Base-by-base conservation (phyloP, 805 yeast species). In the Zygotorulaspora chibaensis region DNA sequence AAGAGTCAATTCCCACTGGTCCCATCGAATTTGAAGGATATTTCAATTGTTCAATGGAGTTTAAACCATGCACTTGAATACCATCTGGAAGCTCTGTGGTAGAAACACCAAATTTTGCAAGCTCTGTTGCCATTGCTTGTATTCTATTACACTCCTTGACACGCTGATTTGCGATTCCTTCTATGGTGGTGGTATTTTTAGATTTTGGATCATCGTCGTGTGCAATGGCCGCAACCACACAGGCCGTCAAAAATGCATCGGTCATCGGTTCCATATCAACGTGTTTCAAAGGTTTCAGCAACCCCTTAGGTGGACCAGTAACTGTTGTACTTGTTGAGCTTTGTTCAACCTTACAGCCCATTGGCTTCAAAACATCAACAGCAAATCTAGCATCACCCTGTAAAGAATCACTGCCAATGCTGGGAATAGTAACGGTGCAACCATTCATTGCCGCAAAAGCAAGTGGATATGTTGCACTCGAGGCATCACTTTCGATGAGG, bases 221-320 rank as follows among this genome's bases (percentile, higher is more conserved):
- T 3, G 96, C 96, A 35, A 86, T 77, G n/a, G 99, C 96, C 28
- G 98, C 99, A 15, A 89, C 95, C 10, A 93, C 97, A 43, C 95
- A 80, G 0, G 99, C 99, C 12, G 99, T 93, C 59, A 93, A 73
- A 65, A 93, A 93, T 0, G 99, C 99, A 68, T 93, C 99, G 0
- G 99, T 93, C 99, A 93, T 93, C 44, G 99, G 98, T 69, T 93
- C 99, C 99, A 93, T 93, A 63, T 93, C 97, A 46, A 93, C 84
- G 51, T 73, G 77, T 10, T 80, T 72, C 52, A 93, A 71, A 6
- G 95, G 87, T 58, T 74, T 77, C 53, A 93, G 73, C 0, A 66
- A 49, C 12, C 95, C 95, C 31, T 68, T 68, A 15, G 84, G 72
- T 5, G 97, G 96, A 39, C 97, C 98, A 35, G 83, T 79, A 8